Conservation (phyloP, 176 grass and related monocot genomes). For the Oryza punctata region DNA sequence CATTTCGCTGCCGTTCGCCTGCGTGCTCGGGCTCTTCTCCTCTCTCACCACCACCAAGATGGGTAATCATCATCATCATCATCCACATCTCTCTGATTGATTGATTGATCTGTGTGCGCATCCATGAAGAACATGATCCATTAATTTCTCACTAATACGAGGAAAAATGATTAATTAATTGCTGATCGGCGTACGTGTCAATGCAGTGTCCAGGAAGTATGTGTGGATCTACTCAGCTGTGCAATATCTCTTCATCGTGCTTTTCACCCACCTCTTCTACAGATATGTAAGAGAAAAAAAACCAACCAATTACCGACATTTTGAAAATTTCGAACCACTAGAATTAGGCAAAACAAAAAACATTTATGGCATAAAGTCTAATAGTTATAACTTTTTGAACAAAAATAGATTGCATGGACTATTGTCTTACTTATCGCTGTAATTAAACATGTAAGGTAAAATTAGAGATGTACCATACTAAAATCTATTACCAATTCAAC, state of each 20-base stretch:
- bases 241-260: constrained; percentile 53
- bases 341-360: too few species aligned
- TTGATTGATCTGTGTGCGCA: not conserved
- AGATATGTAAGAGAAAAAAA: constrained; percentile 22
- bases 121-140: not conserved
- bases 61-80: constrained; percentile 9
- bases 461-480: too few species aligned
- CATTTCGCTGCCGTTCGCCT: constrained; percentile 46
- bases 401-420: too few species aligned
- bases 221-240: constrained; percentile 49
- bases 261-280: constrained; percentile 63
- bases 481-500: too few species aligned
- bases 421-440: too few species aligned
- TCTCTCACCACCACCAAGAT: constrained; percentile 41
- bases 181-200: not conserved
- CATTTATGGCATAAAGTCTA: too few species aligned
- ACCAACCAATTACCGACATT: too few species aligned
- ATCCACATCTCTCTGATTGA: not conserved
- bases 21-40: constrained; percentile 54
- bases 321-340: too few species aligned
- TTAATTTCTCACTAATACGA: too few species aligned
- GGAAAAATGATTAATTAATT: not conserved
- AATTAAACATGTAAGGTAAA: too few species aligned
- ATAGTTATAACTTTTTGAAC: too few species aligned
- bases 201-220: constrained; percentile 22